Evolutionary conservation across 257 asterid genomes (phyloP), one percentile per base, ranked within the genome.

Genomic region (Linaria vulgaris): DNA sequence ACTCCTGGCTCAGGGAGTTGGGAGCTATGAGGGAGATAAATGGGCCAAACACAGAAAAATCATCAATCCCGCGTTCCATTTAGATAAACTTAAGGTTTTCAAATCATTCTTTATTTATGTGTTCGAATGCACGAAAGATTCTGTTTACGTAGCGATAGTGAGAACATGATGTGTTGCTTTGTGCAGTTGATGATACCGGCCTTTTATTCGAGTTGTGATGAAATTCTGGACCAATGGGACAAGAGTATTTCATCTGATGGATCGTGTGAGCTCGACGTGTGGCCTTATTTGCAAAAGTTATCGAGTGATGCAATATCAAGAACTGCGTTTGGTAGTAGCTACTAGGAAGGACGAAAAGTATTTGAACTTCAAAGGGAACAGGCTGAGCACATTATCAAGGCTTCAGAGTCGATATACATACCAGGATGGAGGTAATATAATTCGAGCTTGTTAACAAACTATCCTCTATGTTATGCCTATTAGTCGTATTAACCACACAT

Each of bases 301-400:
- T 53, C 38, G 67, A 70, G 39, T 11, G 59, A 54, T 27, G 59
- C 43, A 25, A 54, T 54, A 54, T 54, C 59, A 4, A 54, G 59
- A 54, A 54, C 59, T 19, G 59, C 59, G n/a, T 54, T 54, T 54
- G 59, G 59, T 54, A 54, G 59, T 37, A 54, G 59, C 59, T 54
- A 54, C 66, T 71, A 76, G 68, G 85, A 80, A 64, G 85, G 85
- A 27, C 56, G 70, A 73, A 67, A 7, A 15, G 71, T 80, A 62
- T 80, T 80, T 41, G 82, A 76, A 39, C 79, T 76, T 7, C 82
- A 76, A 43, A 54, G 22, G 27, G 80, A 80, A 68, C 85, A 73
- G 38, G 76, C 78, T 15, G 69, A 62, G 54, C 53, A 52, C 65
- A 62, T 63, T 15, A 49, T 71, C 61, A 61, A 69, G 38, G 59